These are phyloP conservation scores for Astraeus odoratus DNA, from an alignment of 768 basidiomycete species.

Conservation along the genomic window DNA sequence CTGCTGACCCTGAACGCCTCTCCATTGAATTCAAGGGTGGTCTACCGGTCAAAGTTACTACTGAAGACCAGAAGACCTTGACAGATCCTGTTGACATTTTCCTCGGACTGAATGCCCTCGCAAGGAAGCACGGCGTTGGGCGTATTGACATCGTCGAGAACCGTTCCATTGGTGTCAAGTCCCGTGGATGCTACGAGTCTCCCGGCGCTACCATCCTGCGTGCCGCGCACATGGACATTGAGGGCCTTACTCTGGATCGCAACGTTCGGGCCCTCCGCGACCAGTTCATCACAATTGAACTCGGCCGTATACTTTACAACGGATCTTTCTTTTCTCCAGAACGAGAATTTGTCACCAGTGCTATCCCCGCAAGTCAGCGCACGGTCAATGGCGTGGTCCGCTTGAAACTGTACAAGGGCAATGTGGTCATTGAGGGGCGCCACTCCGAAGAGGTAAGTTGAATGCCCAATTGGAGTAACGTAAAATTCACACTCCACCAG, in stretches of 20 bases:
- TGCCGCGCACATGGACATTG: constrained; percentile 91
- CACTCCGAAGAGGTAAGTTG: constrained; percentile 70
- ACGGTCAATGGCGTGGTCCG: constrained; percentile 93
- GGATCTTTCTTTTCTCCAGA: constrained; percentile 99
- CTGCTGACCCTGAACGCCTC: constrained; percentile 70
- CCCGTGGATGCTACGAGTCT: constrained; percentile 98
- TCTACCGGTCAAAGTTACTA: constrained; percentile 77
- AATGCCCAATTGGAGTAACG: neutral
- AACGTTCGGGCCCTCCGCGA: constrained; percentile 94
- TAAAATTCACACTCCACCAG: constrained; percentile 28
- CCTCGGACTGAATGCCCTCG: constrained; percentile 83
- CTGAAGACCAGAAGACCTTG: constrained; percentile 46
- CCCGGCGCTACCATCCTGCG: constrained; percentile 96
- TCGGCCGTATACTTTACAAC: constrained; percentile 92
- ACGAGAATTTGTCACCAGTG: constrained; percentile 86
- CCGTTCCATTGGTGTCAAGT: constrained; percentile 98
- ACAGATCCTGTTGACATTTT: constrained; percentile 96
- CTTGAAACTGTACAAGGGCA: constrained; percentile 93
- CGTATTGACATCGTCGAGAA: constrained; percentile 99
- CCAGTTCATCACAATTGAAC: constrained; percentile 87
- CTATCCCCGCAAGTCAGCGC: constrained; percentile 90
- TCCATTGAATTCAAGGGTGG: constrained; percentile 82
- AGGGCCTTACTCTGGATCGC: constrained; percentile 96
- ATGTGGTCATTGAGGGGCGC: constrained; percentile 89
- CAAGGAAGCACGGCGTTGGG: constrained; percentile 91